Conservation (phyloP, 2,329 filamentous ascomycete genomes). For the Penicillium sp. region DNA sequence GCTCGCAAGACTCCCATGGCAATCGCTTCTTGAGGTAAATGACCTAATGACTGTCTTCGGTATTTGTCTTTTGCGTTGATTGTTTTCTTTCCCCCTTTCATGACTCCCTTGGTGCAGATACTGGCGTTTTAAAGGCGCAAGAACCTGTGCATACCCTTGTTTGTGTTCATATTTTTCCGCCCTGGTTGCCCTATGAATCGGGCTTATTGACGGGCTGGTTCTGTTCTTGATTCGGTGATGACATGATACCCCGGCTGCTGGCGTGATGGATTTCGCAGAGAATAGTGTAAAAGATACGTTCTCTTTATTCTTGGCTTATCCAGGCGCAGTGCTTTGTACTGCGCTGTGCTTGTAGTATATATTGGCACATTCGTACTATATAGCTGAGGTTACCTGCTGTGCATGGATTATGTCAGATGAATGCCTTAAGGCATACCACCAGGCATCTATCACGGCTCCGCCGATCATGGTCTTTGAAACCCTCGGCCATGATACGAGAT, state of each 20-base stretch:
- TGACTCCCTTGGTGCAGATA: slow-evolving; percentile 7
- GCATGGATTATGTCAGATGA: slow-evolving; percentile 10
- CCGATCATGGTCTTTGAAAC: slow-evolving; percentile 15
- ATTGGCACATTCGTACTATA: neutral
- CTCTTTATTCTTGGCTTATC: slow-evolving; percentile 1
- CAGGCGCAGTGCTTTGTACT: neutral
- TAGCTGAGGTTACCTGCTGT: too few relatives aligned
- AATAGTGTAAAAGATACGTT: slow-evolving; percentile 11
- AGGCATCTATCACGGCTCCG: slow-evolving; percentile 10
- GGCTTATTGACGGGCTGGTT: slow-evolving; percentile 19
- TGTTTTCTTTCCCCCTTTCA: neutral
- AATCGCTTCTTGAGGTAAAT: slow-evolving; percentile 11
- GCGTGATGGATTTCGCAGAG: slow-evolving; percentile 15
- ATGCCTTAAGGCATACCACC: slow-evolving; percentile 24
- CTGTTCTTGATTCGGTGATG: slow-evolving; percentile 24
- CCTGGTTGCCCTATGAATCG: slow-evolving; percentile 5
- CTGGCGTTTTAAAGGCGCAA: slow-evolving; percentile 17
- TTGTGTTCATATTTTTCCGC: slow-evolving; percentile 8
- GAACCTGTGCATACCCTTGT: slow-evolving; percentile 2
- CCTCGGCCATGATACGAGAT: slow-evolving; percentile 8
- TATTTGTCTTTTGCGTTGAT: slow-evolving; percentile 1
- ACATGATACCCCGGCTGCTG: slow-evolving; percentile 32
- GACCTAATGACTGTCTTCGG: slow-evolving; percentile 23
- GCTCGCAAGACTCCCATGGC: slow-evolving; percentile 19
- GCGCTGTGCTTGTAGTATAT: neutral